Evolutionary conservation across 2,329 filamentous ascomycete species (phyloP), one percentile per base, ranked within the genome.

Genomic region (Incumbomyces lentus): DNA sequence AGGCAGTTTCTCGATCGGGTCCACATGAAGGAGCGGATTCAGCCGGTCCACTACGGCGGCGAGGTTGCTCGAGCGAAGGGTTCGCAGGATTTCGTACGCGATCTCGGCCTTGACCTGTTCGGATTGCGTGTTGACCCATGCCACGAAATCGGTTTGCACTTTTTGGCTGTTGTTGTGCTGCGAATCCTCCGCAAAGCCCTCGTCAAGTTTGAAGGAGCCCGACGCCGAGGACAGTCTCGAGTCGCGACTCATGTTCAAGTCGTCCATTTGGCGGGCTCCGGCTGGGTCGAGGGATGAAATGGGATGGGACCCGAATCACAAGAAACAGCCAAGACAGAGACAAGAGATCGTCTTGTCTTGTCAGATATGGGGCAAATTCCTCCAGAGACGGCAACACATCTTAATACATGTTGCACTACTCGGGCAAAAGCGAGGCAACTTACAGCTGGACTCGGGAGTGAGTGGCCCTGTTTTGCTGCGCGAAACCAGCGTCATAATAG

Each of bases 1-100:
- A 0, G 92, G 92, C 1, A 98, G 77, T 58, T 86, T 81, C 53
- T 79, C 72, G 35, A 95, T 80, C 46, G 95, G 95, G 66, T 98
- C 86, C 67, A 95, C 90, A 64, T 95, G 89, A 2, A 96, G 80
- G 44, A 89, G 76, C 3, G 88, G 86, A 52, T 82, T 84, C 14
- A 95, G 70, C 52, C 82, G 78, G 46, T 89, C 78, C 39, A 95
- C 86, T 44, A 95, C 85, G 37, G 82, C 75, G 41, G 84, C 81
- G 49, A 95, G 81, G 45, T 81, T 78, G 6, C 84, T 84, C 1
- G 87, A 93, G 14, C 84, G 85, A 22, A 95, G 72, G 47, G 83
- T 81, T 49, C 82, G 78, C 46, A 95, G 73, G 18, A 95, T 75
- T 38, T 78, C 75, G 67, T 90, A 86, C 34, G 85, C 84, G 54